Base-by-base conservation (phyloP, 2,329 filamentous ascomycete genomes). In the Ascochyta fabae region DNA sequence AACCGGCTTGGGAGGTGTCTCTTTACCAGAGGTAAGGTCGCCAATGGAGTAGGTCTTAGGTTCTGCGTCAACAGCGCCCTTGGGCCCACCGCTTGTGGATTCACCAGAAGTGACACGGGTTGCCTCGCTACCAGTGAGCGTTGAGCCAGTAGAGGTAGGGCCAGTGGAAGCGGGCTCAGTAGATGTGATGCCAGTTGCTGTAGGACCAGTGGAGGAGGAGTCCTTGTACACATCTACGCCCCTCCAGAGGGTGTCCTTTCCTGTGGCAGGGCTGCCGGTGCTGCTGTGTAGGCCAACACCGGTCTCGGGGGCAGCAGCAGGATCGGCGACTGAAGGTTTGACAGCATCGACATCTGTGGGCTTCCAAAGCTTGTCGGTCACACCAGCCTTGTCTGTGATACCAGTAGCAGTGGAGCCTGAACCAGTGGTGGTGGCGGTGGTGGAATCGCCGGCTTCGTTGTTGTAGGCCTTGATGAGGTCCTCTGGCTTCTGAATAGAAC, bases 1-100 rank as follows among this genome's bases (percentile, higher is more conserved):
- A 4, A 44, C 48, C 24, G 50, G 73, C 77, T 67, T 73, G 88
- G 88, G 82, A 62, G 88, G 86, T 58, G 88, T 88, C 72, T 91
- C 59, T 41, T 49, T 56, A 41, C 54, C 56, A 12, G 26, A 43
- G 26, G 53, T 56, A 23, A 56, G 33, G 19, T 56, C 53, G 16
- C 53, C 53, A 43, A 56, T 39, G 36, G 53, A 56, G 42, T 56
- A 56, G 42, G 33, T 47, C 43, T 48, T 56, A 6, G 53, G 53
- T 42, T 56, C 47, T 4, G 53, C 31, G 5, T 56, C 47, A n/a
- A 56, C 15, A 9, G 38, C 53, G n/a, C 53, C 53, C 42, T 56
- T 51, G 19, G 42, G 47, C 3, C 53, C 47, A 29, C 34, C 42
- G 3, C 41, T 51, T 10, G 47, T 47, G 8, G 53, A 51, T 29